Percentiles rank a stretch among this genome's conserved stretches.
Conservation (phyloP, 169 alveolate species). For the Toxoplasma gondii region DNA sequence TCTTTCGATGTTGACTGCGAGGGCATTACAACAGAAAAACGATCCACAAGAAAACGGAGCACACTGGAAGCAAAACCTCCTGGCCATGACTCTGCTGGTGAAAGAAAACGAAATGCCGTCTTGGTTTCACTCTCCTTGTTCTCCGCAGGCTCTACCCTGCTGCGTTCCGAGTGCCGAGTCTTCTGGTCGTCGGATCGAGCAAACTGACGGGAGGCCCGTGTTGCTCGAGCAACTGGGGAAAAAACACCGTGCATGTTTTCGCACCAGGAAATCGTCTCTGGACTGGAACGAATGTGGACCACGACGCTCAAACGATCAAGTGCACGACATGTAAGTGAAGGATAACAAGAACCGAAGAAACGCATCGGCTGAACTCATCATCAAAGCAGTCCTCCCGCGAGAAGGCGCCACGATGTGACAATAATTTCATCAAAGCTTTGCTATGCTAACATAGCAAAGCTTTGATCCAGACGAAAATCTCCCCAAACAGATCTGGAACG, state of each 20-base stretch:
- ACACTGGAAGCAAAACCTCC: too few species aligned
- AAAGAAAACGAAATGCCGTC: too few species aligned
- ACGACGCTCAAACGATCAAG: background rate
- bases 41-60: too few species aligned
- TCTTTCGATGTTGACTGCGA: too few species aligned
- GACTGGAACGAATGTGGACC: slow-evolving; percentile 50
- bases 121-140: too few species aligned
- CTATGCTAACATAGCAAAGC: too few species aligned
- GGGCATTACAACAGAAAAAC: too few species aligned
- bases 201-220: slow-evolving; percentile 23
- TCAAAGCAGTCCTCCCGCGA: background rate
- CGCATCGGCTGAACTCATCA: background rate
- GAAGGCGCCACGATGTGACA: too few species aligned
- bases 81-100: too few species aligned
- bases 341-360: background rate
- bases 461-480: too few species aligned
- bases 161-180: background rate
- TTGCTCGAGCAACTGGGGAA: slow-evolving; percentile 64
- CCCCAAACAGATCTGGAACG: background rate
- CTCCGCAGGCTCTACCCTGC: slow-evolving; percentile 16
- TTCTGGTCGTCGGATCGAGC: slow-evolving; percentile 34
- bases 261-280: slow-evolving; percentile 69
- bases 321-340: slow-evolving; percentile 13
- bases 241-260: slow-evolving; percentile 62
- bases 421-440: too few species aligned